Percentiles rank a stretch among this genome's conserved stretches.
phyloP scores from a whole-genome alignment of 139 green algal genomes.

The Limnomonas spitsbergensis region DNA sequence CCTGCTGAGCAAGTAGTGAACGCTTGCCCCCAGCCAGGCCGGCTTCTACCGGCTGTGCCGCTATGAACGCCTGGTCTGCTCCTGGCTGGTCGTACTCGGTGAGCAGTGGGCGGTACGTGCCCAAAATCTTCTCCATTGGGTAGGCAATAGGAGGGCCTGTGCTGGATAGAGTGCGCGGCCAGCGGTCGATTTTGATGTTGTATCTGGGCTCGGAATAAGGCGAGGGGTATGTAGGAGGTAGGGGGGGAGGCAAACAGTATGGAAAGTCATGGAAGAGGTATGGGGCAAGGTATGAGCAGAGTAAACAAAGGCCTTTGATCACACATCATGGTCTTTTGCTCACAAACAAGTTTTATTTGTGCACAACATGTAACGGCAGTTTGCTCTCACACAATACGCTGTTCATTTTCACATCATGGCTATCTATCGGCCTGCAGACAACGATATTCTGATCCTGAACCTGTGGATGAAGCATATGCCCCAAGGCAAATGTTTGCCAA shows the following conservation, averaged over 20 bases:
- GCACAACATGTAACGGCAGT: too few species aligned
- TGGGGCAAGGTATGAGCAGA: background rate
- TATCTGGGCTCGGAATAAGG: background rate
- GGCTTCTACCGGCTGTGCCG: background rate
- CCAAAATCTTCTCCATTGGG: too few species aligned
- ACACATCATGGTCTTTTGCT: background rate
- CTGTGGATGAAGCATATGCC: too few species aligned
- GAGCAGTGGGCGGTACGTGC: too few species aligned
- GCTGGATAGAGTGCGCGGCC: background rate
- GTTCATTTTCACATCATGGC: too few species aligned
- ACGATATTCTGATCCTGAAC: too few species aligned
- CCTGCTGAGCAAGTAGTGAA: slow-evolving; percentile 1
- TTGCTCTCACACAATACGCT: too few species aligned
- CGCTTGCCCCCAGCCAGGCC: too few species aligned
- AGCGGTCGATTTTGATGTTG: slow-evolving; percentile 20
- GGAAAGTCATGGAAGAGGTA: background rate
- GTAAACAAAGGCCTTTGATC: background rate
- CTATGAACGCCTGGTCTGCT: background rate
- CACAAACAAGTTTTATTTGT: too few species aligned
- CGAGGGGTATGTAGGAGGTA: background rate
- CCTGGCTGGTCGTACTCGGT: background rate
- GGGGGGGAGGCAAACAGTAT: background rate
- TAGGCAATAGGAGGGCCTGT: background rate
- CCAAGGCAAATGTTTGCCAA: too few species aligned
- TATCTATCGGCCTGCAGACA: too few species aligned